phyloP scores from a whole-genome alignment of 306 rosid species.

The Lagenaria siceraria region DNA sequence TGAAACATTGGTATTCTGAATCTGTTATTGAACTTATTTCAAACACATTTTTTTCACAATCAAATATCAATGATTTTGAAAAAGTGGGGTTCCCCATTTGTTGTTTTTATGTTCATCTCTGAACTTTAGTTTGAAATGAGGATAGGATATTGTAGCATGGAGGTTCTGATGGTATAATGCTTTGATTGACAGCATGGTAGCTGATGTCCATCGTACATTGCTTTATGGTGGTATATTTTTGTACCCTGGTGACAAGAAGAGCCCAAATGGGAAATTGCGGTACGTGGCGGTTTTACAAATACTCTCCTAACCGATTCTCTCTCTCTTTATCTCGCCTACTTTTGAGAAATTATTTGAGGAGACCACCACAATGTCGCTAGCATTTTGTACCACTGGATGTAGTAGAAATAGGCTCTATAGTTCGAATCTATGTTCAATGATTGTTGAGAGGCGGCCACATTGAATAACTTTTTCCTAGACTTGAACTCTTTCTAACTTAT shows the following conservation, averaged over 20 bases:
- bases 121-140: not conserved
- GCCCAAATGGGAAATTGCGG: conserved; percentile 97
- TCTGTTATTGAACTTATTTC: not conserved
- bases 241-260: conserved; percentile 95
- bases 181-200: conserved; percentile 73
- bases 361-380: no score
- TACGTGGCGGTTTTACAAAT: conserved; percentile 15
- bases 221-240: conserved; percentile 93
- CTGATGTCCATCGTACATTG: conserved; percentile 97
- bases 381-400: no score
- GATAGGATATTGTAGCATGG: not conserved
- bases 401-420: no score
- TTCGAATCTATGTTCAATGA: no score
- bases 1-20: not conserved
- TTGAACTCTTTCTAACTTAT: not conserved
- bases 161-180: not conserved
- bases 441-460: no score
- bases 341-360: no score
- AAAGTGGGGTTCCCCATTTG: not conserved
- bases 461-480: not conserved
- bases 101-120: not conserved
- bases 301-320: not conserved
- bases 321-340: not conserved
- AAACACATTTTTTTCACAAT: not conserved
- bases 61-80: not conserved